A percentile compares a stretch with the other conserved stretches of the same genome.
Evolutionary conservation across 768 basidiomycete species (phyloP).

Genomic region (Phallus indusiatus): DNA sequence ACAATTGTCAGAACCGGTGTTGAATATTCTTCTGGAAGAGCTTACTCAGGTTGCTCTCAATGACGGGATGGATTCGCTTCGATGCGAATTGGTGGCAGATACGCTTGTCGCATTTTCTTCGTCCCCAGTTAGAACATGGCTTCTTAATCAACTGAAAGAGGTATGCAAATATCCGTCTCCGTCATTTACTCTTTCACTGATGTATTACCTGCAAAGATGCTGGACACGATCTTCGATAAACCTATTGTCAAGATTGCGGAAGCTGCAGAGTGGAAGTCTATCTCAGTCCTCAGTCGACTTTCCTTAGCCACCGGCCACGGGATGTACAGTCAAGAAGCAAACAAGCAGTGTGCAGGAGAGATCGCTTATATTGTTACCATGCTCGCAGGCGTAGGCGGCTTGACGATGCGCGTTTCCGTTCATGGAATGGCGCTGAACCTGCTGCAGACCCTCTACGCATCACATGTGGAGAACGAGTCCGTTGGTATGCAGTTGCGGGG

Average conservation of each 20-base stretch:
- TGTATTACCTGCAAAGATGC: slow-evolving; percentile 36
- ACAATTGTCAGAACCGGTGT: slow-evolving; percentile 40
- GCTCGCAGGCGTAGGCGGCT: slow-evolving; percentile 55
- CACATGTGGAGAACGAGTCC: slow-evolving; percentile 47
- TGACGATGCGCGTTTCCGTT: slow-evolving; percentile 67
- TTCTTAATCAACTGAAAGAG: slow-evolving; percentile 73
- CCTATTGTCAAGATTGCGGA: slow-evolving; percentile 55
- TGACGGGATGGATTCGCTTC: slow-evolving; percentile 62
- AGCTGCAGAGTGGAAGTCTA: slow-evolving; percentile 70
- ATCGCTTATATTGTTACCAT: slow-evolving; percentile 71
- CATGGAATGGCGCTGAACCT: slow-evolving; percentile 78
- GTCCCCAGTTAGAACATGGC: slow-evolving; percentile 65
- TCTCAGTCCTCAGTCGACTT: slow-evolving; percentile 70
- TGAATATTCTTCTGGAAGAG: slow-evolving; percentile 72
- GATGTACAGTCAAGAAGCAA: slow-evolving; percentile 48
- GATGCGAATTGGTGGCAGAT: slow-evolving; percentile 68
- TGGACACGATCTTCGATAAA: slow-evolving; percentile 62
- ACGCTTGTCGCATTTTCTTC: slow-evolving; percentile 67
- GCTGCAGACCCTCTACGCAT: slow-evolving; percentile 62
- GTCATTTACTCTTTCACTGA: not conserved
- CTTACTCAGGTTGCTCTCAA: slow-evolving; percentile 76
- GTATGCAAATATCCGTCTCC: slow-evolving; percentile 27
- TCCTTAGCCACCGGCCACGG: slow-evolving; percentile 64
- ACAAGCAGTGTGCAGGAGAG: slow-evolving; percentile 77
- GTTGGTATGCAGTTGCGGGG: slow-evolving; percentile 46